Evolutionary conservation across 2,329 filamentous ascomycete genomes (phyloP), one percentile per base, ranked within the genome.

Genomic region (Aspergillus fructus): DNA sequence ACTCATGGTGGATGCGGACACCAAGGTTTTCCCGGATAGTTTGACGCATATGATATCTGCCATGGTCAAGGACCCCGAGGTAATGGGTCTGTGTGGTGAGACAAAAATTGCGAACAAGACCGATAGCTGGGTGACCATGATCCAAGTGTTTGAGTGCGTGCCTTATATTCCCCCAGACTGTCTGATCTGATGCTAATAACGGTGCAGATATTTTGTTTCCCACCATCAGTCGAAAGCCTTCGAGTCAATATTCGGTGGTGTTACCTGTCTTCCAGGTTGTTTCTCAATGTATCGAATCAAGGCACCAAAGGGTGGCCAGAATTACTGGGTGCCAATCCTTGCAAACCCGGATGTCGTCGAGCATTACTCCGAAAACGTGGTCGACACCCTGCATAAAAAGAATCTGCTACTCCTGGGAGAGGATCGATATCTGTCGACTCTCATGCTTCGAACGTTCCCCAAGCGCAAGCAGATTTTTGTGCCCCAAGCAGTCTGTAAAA

Each of bases 211-310:
- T 80, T 99, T 97, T 81, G 94, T 99, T 77, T 97, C 94, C 2
- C 94, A 99, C 75, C 96, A 99, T 74, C 84, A 96, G 68, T 86
- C 93, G 69, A 99, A 99, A 78, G 92, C 93, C 4, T 99, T 99
- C 77, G 94, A 99, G 76, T 97, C 93, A 1, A 90, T 97, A 64
- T 99, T 99, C 76, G 94, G 94, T 78, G 94, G 94, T 89, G 94
- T 99, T 60, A 99, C 94, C 63, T 99, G 94, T 83, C 82, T 99
- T 66, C 94, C 94, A 15, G 94, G 94, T 63, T 99, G 94, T 82
- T 99, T 99, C 87, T 97, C 92, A 83, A 99, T 99, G 96, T 99
- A 99, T 81, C 90, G 94, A 70, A 97, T 99, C 85, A 99, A 99
- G 79, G 90, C 94, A 30, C 96, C 94, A 59, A 99, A 99, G 79